These are phyloP conservation scores for Musa troglodytarum DNA, from an alignment of 176 grass and related monocot genomes.

Conservation along the genomic window DNA sequence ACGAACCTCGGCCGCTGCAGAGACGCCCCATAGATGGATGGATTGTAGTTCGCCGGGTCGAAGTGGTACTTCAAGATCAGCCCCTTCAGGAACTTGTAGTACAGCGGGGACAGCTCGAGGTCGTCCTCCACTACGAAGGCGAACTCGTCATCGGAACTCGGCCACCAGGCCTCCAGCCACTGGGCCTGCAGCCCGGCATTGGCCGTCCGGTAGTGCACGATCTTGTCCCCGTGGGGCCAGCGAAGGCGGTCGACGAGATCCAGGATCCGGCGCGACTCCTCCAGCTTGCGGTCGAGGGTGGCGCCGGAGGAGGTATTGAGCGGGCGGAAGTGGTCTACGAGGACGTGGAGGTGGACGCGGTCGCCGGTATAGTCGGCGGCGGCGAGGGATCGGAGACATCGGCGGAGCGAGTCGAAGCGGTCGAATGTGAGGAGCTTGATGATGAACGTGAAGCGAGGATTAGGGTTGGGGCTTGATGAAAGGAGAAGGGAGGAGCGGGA, in stretches of 20 bases:
- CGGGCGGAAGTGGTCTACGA: conserved; percentile 55
- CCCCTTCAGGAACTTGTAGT: conserved; percentile 61
- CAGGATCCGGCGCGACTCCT: conserved; percentile 50
- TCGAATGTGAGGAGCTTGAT: conserved; percentile 82
- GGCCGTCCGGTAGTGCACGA: conserved; percentile 47
- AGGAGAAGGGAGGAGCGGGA: background rate
- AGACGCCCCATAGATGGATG: conserved; percentile 66
- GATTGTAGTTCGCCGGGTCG: conserved; percentile 58
- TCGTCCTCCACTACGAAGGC: conserved; percentile 95
- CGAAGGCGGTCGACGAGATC: conserved; percentile 37
- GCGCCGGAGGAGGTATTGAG: conserved; percentile 15
- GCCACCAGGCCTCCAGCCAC: conserved; percentile 98
- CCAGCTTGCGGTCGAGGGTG: conserved; percentile 18
- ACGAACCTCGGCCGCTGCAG: conserved; percentile 91
- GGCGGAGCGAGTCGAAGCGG: conserved; percentile 49
- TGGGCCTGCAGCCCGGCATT: conserved; percentile 87
- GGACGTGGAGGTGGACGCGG: conserved; percentile 63
- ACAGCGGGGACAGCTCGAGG: conserved; percentile 84
- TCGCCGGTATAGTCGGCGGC: conserved; percentile 66
- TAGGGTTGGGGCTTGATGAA: background rate
- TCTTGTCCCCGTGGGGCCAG: conserved; percentile 75
- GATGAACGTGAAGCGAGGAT: conserved; percentile 48
- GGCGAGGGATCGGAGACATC: conserved; percentile 74
- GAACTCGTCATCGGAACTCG: conserved; percentile 78
- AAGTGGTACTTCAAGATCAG: conserved; percentile 73